Evolutionary conservation across 2,329 filamentous ascomycete species (phyloP).

Genomic region (Colletotrichum paranaense): DNA sequence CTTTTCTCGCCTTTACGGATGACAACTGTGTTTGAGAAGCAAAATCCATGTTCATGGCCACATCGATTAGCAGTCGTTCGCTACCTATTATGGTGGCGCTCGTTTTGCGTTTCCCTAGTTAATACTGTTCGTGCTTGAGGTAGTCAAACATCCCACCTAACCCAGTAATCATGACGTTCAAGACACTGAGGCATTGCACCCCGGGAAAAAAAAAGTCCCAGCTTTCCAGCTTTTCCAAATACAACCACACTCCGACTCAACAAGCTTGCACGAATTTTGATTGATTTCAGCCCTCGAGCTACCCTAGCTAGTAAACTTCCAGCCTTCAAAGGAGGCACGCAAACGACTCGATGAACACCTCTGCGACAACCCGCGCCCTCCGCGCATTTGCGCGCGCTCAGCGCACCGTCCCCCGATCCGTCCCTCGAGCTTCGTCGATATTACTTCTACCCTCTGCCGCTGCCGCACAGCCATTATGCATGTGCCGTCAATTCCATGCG

Average conservation of each 20-base stretch:
- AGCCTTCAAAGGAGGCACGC: neutral
- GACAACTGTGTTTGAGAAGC: neutral
- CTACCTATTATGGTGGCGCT: neutral
- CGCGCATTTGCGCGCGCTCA: constrained; percentile 29
- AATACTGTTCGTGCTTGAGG: neutral
- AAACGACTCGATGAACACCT: constrained; percentile 1
- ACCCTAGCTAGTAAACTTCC: too few species aligned
- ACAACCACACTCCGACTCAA: neutral
- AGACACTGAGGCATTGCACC: constrained; percentile 4
- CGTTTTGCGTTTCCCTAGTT: neutral
- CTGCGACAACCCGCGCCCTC: constrained; percentile 11
- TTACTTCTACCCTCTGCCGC: neutral
- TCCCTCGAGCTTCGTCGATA: neutral
- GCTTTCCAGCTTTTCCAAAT: neutral
- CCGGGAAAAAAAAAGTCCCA: neutral
- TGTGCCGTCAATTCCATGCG: constrained; percentile 24
- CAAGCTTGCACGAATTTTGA: neutral
- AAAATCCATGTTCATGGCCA: neutral
- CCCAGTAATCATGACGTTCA: constrained; percentile 35
- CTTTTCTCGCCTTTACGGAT: constrained; percentile 9
- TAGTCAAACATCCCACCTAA: neutral
- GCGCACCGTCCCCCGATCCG: constrained; percentile 15
- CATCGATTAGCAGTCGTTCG: neutral
- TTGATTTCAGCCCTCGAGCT: neutral
- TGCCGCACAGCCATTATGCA: neutral